Base-by-base conservation (phyloP, 805 yeast species). In the Tetrapisispora fleetii region DNA sequence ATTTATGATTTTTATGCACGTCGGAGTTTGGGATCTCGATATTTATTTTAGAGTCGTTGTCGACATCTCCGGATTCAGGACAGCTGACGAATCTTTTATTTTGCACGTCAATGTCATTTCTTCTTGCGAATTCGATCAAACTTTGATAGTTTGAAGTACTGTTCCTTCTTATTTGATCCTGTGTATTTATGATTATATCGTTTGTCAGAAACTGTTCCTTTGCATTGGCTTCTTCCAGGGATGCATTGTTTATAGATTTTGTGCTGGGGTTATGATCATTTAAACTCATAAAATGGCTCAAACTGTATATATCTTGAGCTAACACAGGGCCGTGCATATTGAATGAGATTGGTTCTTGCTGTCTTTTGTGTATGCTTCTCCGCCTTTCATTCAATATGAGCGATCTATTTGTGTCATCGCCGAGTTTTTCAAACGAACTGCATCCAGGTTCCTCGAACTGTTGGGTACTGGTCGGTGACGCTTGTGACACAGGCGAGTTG, bases 141-240 rank as follows among this genome's bases (percentile, higher is more conserved):
- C 49, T 52, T 16, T 41, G 46, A 38, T 54, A 61, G 16, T 46
- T 48, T 2, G 60, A 59, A 4, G 42, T 51, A 24, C 55, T 50
- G 39, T 62, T 63, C 44, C 65, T 58, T 42, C 58, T 51, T 11
- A 62, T 51, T 50, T 63, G 67, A 45, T 59, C 58, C n/a, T 54
- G 55, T 5, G 65, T 59, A 45, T 60, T 51, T 13, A 33, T 16
- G 3, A 43, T 43, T 4, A 48, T 35, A 40, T 41, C 39, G 35
- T 49, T 24, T 4, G 36, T n/a, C 2, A 32, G 6, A 19, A 24
- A 40, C 16, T 17, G 21, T 17, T 33, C 33, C 16, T 41, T 41
- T 13, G 27, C 11, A 5, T 13, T 18, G 2, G 24, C 3, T 18
- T 41, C 44, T 30, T 41, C 45, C n/a, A 41, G 19, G 13, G 35